phyloP scores from a whole-genome alignment of 164 flowering plant species.

The Saururus chinensis region DNA sequence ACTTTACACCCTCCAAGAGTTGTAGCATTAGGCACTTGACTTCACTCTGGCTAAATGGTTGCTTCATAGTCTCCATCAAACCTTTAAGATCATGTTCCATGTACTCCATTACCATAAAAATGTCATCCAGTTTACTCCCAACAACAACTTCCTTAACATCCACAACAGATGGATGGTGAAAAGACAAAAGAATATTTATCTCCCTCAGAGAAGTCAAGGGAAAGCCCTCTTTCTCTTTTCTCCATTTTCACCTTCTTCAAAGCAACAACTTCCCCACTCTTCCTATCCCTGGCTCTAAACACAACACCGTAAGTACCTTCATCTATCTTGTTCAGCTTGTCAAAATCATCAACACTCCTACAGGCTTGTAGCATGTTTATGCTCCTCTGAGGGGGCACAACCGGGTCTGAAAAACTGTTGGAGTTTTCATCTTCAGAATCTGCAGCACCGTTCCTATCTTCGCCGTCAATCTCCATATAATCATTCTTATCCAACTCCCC shows the following conservation, averaged over 20 bases:
- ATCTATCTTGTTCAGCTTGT: constrained; percentile 82
- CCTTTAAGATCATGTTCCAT: constrained; percentile 99
- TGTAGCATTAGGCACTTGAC: constrained; percentile 94
- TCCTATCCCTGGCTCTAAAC: constrained; percentile 83
- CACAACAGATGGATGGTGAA: constrained; percentile 86
- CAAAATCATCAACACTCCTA: constrained; percentile 96
- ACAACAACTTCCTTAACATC: constrained; percentile 98
- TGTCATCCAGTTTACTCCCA: constrained; percentile 77
- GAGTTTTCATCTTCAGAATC: constrained; percentile 23
- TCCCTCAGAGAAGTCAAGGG: constrained; percentile 93
- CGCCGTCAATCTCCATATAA: constrained; percentile 46
- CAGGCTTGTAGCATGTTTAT: constrained; percentile 90
- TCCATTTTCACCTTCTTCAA: constrained; percentile 98
- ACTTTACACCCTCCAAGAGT: constrained; percentile 75
- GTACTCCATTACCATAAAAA: constrained; percentile 98
- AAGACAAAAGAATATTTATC: constrained; percentile 91
- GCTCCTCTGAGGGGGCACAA: constrained; percentile 49
- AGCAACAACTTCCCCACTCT: constrained; percentile 86
- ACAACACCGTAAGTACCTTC: constrained; percentile 99
- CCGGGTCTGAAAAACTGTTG: constrained; percentile 32
- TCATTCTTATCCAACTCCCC: constrained; percentile 28
- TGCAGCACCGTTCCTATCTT: constrained; percentile 13
- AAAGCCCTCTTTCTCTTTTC: constrained; percentile 93
- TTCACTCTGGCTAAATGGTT: constrained; percentile 88
- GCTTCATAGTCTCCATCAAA: constrained; percentile 81